phyloP scores from a whole-genome alignment of 495 filamentous ascomycete genomes.

The Xylaria cubensis region DNA sequence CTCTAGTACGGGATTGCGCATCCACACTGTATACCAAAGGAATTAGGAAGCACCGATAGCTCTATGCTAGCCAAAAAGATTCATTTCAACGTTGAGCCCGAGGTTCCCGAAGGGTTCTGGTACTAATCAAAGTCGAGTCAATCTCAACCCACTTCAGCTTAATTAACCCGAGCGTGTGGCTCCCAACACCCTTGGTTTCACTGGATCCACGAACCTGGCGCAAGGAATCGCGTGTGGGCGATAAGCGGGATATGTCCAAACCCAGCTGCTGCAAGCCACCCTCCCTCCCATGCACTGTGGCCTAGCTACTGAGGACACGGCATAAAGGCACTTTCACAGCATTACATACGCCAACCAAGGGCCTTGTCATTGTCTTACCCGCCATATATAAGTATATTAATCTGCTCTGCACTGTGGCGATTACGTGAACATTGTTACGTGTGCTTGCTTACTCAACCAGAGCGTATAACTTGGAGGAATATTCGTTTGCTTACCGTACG shows the following conservation, averaged over 20 bases:
- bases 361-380: constrained; percentile 1
- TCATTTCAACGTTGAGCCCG: constrained; percentile 17
- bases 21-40: constrained; percentile 11
- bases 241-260: constrained; percentile 24
- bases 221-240: constrained; percentile 26
- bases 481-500: background rate
- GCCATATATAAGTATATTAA: background rate
- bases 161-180: constrained; percentile 29
- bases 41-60: background rate
- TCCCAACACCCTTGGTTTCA: constrained; percentile 22
- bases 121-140: constrained; percentile 11
- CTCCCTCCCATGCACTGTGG: constrained; percentile 25
- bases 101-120: constrained; percentile 9
- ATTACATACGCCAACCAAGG: background rate
- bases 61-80: background rate
- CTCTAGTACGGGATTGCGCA: background rate
- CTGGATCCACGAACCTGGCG: constrained; percentile 30
- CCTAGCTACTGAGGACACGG: constrained; percentile 15
- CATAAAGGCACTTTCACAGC: constrained; percentile 13
- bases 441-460: constrained; percentile 1
- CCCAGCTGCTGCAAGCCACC: constrained; percentile 31
- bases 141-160: constrained; percentile 12
- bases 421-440: background rate
- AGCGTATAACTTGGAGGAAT: background rate
- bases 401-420: background rate